These are phyloP conservation scores for Endocalyx cinctus DNA, from an alignment of 2,329 filamentous ascomycete genomes.

Conservation along the genomic window DNA sequence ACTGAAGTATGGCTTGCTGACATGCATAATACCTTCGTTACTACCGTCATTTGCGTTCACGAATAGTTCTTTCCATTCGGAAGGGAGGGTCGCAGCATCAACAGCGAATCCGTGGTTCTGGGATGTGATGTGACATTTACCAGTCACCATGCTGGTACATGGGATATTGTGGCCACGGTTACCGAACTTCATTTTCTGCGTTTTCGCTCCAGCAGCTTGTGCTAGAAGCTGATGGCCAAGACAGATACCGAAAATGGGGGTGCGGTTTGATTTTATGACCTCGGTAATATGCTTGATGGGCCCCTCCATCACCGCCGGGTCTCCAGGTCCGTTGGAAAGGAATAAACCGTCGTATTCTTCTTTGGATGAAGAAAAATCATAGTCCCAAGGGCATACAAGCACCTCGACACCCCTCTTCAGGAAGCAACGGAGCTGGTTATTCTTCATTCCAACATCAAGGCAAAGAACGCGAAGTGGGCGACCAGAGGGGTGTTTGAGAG, in stretches of 20 bases:
- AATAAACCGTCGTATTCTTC: slow-evolving; percentile 95
- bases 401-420: slow-evolving; percentile 89
- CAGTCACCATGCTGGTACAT: slow-evolving; percentile 91
- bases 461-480: slow-evolving; percentile 83
- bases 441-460: slow-evolving; percentile 96
- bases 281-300: slow-evolving; percentile 77
- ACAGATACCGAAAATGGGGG: slow-evolving; percentile 93
- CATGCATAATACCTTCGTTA: slow-evolving; percentile 95
- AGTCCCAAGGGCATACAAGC: slow-evolving; percentile 91
- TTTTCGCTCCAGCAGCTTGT: slow-evolving; percentile 78
- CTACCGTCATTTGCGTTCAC: slow-evolving; percentile 97
- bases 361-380: slow-evolving; percentile 77
- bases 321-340: slow-evolving; percentile 95
- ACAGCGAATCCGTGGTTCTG: slow-evolving; percentile 98
- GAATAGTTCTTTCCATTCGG: slow-evolving; percentile 89
- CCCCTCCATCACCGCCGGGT: slow-evolving; percentile 76
- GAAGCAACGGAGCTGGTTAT: slow-evolving; percentile 94
- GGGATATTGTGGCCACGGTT: slow-evolving; percentile 99
- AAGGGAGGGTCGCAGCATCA: slow-evolving; percentile 68
- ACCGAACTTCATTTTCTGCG: slow-evolving; percentile 97
- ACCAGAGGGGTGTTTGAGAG: slow-evolving; percentile 82
- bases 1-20: slow-evolving; percentile 86
- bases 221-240: slow-evolving; percentile 91
- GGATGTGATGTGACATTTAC: slow-evolving; percentile 97
- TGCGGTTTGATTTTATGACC: slow-evolving; percentile 72